Percentiles rank a stretch among this genome's conserved stretches.
Conservation (phyloP, 371 early-diverging fungal species). For the Lichtheimia ornata region DNA sequence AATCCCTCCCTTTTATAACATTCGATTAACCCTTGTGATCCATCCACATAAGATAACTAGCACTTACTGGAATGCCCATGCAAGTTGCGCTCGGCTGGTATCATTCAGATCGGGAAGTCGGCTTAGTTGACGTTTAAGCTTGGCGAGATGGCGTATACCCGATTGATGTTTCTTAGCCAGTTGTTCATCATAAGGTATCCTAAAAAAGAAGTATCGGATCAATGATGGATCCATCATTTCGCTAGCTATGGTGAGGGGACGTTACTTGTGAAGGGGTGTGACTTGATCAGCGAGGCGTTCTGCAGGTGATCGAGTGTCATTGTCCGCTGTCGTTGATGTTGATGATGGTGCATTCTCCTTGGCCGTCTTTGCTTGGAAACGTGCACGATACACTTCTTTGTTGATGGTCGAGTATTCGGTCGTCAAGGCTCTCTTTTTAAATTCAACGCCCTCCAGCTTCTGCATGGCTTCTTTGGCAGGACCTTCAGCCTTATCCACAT, state of each 20-base stretch:
- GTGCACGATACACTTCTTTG: slow-evolving; percentile 26
- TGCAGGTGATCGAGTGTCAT: slow-evolving; percentile 53
- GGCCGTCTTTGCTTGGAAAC: slow-evolving; percentile 26
- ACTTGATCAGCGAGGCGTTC: slow-evolving; percentile 74
- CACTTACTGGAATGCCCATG: slow-evolving; percentile 38
- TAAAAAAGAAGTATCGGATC: slow-evolving; percentile 8
- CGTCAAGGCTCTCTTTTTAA: slow-evolving; percentile 37
- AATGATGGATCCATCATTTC: not conserved
- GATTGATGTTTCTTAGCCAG: slow-evolving; percentile 35
- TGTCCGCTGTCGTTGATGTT: not conserved
- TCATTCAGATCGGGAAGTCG: slow-evolving; percentile 23
- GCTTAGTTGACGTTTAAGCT: slow-evolving; percentile 30
- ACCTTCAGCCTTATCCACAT: slow-evolving; percentile 39
- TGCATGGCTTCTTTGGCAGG: slow-evolving; percentile 36
- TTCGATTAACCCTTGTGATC: too few species aligned
- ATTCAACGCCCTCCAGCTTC: slow-evolving; percentile 34
- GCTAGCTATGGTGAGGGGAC: not conserved
- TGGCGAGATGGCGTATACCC: slow-evolving; percentile 25
- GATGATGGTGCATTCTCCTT: slow-evolving; percentile 10
- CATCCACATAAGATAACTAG: not conserved
- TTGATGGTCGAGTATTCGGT: slow-evolving; percentile 28
- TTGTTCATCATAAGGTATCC: slow-evolving; percentile 45
- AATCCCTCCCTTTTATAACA: slow-evolving; percentile 3
- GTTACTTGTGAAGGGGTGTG: slow-evolving; percentile 67
- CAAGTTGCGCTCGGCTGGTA: slow-evolving; percentile 23